phyloP scores from a whole-genome alignment of 805 yeast genomes.

The Kuraishia ogatae region DNA sequence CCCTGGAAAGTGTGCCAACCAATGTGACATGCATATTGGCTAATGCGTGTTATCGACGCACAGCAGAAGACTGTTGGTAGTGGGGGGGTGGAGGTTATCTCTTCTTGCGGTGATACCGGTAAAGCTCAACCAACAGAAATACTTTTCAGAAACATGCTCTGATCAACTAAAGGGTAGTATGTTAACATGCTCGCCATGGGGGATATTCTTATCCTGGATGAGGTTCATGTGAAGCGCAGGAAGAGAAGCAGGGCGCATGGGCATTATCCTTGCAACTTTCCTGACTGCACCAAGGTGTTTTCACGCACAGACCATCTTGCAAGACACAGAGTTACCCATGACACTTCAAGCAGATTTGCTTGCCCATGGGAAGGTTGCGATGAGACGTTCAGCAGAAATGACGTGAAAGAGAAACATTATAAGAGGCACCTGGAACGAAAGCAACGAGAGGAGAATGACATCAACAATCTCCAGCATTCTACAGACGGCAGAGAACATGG shows the following conservation, averaged over 20 bases:
- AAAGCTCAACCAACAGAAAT: too few relatives aligned
- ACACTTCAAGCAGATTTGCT: conserved; percentile 29
- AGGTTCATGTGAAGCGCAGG: not conserved
- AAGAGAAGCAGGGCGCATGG: conserved; percentile 1
- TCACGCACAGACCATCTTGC: conserved; percentile 51
- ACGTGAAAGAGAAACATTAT: conserved; percentile 36
- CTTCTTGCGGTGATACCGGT: too few relatives aligned
- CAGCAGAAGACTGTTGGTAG: not conserved
- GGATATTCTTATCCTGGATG: not conserved
- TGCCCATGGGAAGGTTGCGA: conserved; percentile 42
- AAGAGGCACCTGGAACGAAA: conserved; percentile 22
- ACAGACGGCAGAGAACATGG: not conserved
- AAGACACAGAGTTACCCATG: conserved; percentile 47
- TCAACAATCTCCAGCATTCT: not conserved
- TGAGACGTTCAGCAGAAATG: conserved; percentile 44
- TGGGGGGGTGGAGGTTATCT: not conserved
- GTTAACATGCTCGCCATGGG: not conserved
- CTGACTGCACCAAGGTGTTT: conserved; percentile 39
- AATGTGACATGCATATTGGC: not conserved
- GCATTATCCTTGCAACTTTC: not conserved
- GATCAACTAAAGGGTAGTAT: not conserved
- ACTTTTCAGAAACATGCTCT: not conserved
- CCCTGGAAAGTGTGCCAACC: not conserved
- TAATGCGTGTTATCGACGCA: not conserved
- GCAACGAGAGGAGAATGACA: not conserved